Percentiles rank a stretch among this genome's conserved stretches.
Evolutionary conservation across 2,329 filamentous ascomycete species (phyloP).

Genomic region (Pyrenophora seminiperda): DNA sequence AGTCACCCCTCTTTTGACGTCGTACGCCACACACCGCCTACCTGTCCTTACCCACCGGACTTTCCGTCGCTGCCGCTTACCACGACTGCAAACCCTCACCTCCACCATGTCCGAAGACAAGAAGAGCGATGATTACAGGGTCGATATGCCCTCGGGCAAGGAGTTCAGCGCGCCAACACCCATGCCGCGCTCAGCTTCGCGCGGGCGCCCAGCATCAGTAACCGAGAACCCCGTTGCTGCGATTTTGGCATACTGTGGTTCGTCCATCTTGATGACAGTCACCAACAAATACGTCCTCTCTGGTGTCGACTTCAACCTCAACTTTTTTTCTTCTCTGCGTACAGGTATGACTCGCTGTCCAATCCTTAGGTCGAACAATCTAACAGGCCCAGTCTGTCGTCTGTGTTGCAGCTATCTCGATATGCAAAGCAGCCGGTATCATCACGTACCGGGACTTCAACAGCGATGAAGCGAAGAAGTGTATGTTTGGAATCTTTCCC

Average conservation of each 20-base stretch:
- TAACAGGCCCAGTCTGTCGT: conserved; percentile 72
- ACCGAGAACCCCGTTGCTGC: conserved; percentile 79
- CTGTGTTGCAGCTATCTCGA: conserved; percentile 81
- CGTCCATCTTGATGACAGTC: conserved; percentile 99
- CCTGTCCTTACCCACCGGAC: conserved; percentile 24
- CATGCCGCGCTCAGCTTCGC: conserved; percentile 53
- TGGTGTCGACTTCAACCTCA: conserved; percentile 88
- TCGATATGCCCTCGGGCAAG: conserved; percentile 64
- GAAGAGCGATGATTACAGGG: conserved; percentile 78
- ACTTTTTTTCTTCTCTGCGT: conserved; percentile 90
- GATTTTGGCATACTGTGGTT: conserved; percentile 87
- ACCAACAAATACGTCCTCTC: conserved; percentile 99
- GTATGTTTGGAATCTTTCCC: conserved; percentile 58
- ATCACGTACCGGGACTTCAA: conserved; percentile 89
- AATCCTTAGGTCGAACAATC: background rate
- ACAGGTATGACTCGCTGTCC: conserved; percentile 68
- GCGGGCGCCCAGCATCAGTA: conserved; percentile 47
- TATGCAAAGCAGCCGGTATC: conserved; percentile 78
- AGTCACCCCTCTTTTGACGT: conserved; percentile 2
- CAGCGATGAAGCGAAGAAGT: conserved; percentile 86
- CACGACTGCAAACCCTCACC: conserved; percentile 13
- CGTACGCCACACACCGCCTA: conserved; percentile 13
- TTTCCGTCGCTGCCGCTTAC: conserved; percentile 21
- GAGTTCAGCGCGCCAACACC: conserved; percentile 49
- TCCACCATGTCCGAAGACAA: conserved; percentile 82